Evolutionary conservation across 1,284 basidiomycete genomes (phyloP), one percentile per base, ranked within the genome.

Genomic region (Chondrostereum purpureum): DNA sequence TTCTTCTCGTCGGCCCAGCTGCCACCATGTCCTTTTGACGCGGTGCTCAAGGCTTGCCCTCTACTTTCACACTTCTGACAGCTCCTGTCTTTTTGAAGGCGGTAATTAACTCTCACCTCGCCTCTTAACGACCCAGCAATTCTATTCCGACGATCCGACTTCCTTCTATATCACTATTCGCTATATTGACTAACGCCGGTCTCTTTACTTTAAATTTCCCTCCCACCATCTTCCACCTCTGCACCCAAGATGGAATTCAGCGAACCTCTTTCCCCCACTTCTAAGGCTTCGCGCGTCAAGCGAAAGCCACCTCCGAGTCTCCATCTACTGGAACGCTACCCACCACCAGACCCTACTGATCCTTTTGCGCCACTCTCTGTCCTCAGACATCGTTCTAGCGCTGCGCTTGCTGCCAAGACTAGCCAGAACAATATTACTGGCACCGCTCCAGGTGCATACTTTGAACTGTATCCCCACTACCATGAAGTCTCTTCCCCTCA

Each of bases 281-380:
- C n/a, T n/a, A 31, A 31, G 27, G 27, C n/a, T 8, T 31, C 27
- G 8, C 39, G 22, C 17, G 58, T 77, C 54, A 73, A 61, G 55
- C 72, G 75, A 37, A 77, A 77, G 53, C 73, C 72, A 1, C 58
- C 72, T 1, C 75, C 75, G 1, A 45, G 58, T 16, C 63, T 73
- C 50, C 66, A 69, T 37, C 56, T 64, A 48, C 62, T 65, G 2
- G 56, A 65, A 39, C 64, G 68, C 41, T 79, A 78, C 55, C 77
- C 77, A 8, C 55, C 60, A 2, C 75, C 75, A 19, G 76, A 80
- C 57, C 75, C 75, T 14, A 51, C 49, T 16, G 75, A 79, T 55
- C 77, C 76, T 1, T 78, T 78, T 54, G 75, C 71, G 1, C 70
- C 77, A 4, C 66, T 79, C 23, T 72, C 69, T 57, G 69, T 70